These are phyloP conservation scores for Avena eriantha DNA, from an alignment of 176 grass and related monocot species.

Conservation along the genomic window DNA sequence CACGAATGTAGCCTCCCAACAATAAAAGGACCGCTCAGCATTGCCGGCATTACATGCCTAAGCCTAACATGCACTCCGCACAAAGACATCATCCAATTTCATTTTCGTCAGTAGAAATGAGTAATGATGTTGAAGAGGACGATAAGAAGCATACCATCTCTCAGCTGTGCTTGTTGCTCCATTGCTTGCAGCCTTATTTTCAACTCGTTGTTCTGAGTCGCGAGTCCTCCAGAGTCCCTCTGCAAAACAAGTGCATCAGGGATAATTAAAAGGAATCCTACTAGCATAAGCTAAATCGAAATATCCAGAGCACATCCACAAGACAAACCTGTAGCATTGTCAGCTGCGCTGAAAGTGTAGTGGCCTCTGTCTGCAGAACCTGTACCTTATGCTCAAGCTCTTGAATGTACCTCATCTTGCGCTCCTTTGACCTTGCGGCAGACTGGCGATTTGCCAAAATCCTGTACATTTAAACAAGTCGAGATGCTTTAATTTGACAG, in stretches of 20 bases:
- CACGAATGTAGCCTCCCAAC: background rate
- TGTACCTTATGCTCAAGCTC: slow-evolving; percentile 94
- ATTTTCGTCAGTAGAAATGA: slow-evolving; percentile 2
- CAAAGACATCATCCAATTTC: background rate
- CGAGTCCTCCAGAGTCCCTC: slow-evolving; percentile 86
- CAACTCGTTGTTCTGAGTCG: slow-evolving; percentile 86
- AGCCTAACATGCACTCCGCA: background rate
- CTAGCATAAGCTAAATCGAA: background rate
- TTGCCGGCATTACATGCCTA: background rate
- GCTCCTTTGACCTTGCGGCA: slow-evolving; percentile 91
- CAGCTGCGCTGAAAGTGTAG: slow-evolving; percentile 88
- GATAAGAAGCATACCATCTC: slow-evolving; percentile 78
- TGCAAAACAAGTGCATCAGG: slow-evolving; percentile 52
- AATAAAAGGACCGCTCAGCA: background rate
- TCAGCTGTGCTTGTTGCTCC: slow-evolving; percentile 94
- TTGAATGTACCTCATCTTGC: slow-evolving; percentile 96
- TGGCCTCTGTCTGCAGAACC: slow-evolving; percentile 92
- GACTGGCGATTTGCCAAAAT: slow-evolving; percentile 92
- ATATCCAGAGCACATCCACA: slow-evolving; percentile 31
- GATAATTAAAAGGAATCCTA: background rate
- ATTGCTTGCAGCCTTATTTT: slow-evolving; percentile 94
- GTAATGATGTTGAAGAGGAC: background rate
- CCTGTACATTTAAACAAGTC: slow-evolving; percentile 39
- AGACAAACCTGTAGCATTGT: slow-evolving; percentile 88
- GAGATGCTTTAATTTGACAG: background rate